A percentile compares a stretch with the other conserved stretches of the same genome.
phyloP scores from a whole-genome alignment of 192 early-diverging fungal genomes.

The Backusella psychrophila region DNA sequence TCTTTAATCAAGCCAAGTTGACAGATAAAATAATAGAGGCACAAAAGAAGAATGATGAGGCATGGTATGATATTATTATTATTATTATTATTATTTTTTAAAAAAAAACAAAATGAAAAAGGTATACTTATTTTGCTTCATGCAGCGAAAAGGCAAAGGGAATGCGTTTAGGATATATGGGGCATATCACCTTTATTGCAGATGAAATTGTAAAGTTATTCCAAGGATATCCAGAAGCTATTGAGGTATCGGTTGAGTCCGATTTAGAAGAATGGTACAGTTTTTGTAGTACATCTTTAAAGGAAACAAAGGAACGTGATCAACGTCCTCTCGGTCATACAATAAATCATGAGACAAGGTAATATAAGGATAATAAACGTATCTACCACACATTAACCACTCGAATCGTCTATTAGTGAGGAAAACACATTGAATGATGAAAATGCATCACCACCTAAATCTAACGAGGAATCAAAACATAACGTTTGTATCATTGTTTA shows the following conservation, averaged over 20 bases:
- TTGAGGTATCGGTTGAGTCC: constrained; percentile 34
- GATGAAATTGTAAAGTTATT: constrained; percentile 92
- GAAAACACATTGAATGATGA: neutral
- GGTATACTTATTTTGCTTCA: neutral
- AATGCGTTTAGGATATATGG: constrained; percentile 95
- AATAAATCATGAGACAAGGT: constrained; percentile 37
- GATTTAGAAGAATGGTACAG: constrained; percentile 53
- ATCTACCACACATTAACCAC: neutral
- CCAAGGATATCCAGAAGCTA: constrained; percentile 58
- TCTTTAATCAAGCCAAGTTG: constrained; percentile 85
- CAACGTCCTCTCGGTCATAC: constrained; percentile 47
- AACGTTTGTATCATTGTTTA: neutral
- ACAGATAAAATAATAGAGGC: constrained; percentile 84
- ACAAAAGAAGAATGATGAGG: constrained; percentile 81
- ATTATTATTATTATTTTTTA: neutral
- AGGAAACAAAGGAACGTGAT: constrained; percentile 28
- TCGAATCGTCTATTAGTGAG: neutral
- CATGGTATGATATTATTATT: constrained; percentile 52
- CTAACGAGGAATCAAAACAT: neutral
- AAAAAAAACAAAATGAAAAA: neutral
- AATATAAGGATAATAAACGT: neutral
- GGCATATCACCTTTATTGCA: constrained; percentile 95
- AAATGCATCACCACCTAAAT: neutral
- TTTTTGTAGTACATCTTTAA: constrained; percentile 36
- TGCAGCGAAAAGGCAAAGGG: constrained; percentile 80